Base-by-base conservation (phyloP, 768 basidiomycete genomes). In the Steccherinum ochraceum region DNA sequence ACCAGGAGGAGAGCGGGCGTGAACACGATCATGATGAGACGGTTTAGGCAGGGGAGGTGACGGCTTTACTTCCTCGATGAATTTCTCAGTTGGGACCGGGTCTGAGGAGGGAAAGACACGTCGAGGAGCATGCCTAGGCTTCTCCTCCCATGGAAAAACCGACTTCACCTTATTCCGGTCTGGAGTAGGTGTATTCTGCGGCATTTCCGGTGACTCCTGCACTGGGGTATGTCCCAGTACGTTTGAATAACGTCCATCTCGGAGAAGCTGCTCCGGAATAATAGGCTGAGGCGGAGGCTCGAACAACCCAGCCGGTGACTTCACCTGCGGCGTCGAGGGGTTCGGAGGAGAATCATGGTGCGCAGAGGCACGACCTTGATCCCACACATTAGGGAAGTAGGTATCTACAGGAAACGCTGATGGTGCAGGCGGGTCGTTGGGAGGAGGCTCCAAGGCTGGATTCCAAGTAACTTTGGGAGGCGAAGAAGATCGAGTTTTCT, bases 61-160 rank as follows among this genome's bases (percentile, higher is more conserved):
- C 12, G 49, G 49, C 24, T 52, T 46, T 24, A 55, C 56, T 20
- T 56, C 56, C 43, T 60, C 61, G 26, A 64, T 58, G 53, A 59
- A 64, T 27, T 56, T 56, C 16, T 52, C 56, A 5, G 52, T 40
- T 18, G 79, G 77, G 1, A 75, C 72, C 21, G 77, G 81, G 45
- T 85, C 83, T 24, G 77, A 69, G n/a, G 66, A 69, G 24, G 89
- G 91, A 60, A 91, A 91, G 25, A 86, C 78, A 48, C 90, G 85
- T 23, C 73, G 74, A 12, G 89, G 89, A 55, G 75, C 57, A 45
- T 72, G 76, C 25, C 86, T 80, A 12, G 79, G 84, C 58, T 79
- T 78, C 52, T 83, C 78, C 64, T 99, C 95, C 95, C 95, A 99
- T n/a, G 95, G 93, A 67, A 99, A 98, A 26, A 96, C 73, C 26